Evolutionary conservation across 2,329 filamentous ascomycete genomes (phyloP).

Genomic region (Ophiocordyceps camponoti-rufipedis): DNA sequence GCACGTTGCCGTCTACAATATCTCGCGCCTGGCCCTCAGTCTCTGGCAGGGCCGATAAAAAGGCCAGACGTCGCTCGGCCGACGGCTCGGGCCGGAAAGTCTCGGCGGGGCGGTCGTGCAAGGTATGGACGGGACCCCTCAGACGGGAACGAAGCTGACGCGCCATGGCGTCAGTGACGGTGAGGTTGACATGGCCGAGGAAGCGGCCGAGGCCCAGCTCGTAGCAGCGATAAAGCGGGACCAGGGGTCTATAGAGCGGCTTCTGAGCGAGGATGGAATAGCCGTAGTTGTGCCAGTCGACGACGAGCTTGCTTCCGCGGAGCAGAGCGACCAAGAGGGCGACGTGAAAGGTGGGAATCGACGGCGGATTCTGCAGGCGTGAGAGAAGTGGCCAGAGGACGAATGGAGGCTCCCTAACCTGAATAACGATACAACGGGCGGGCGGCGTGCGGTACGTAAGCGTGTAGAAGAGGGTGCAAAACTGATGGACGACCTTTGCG

Average conservation of each 20-base stretch:
- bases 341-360: conserved; percentile 74
- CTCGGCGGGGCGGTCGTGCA: conserved; percentile 73
- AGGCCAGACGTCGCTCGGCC: conserved; percentile 27
- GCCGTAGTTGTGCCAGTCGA: conserved; percentile 99
- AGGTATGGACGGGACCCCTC: conserved; percentile 43
- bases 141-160: conserved; percentile 46
- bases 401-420: conserved; percentile 24
- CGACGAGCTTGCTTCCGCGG: conserved; percentile 64
- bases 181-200: conserved; percentile 57
- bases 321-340: conserved; percentile 55
- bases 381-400: not conserved
- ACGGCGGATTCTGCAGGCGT: conserved; percentile 61
- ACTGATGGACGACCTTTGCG: conserved; percentile 72
- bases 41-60: conserved; percentile 48
- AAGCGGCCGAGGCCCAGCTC: conserved; percentile 53
- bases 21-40: conserved; percentile 39
- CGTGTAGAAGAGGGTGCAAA: conserved; percentile 49
- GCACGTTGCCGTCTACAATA: conserved; percentile 38
- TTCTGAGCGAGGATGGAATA: conserved; percentile 71
- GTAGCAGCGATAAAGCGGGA: conserved; percentile 58
- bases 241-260: conserved; percentile 50
- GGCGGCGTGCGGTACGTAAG: conserved; percentile 60
- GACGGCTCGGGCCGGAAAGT: conserved; percentile 57
- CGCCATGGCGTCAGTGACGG: conserved; percentile 81
- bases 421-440: conserved; percentile 70